A percentile compares a stretch with the other conserved stretches of the same genome.
These are phyloP conservation scores for Chalciporus chontae DNA, from an alignment of 768 basidiomycete species.

Conservation along the genomic window DNA sequence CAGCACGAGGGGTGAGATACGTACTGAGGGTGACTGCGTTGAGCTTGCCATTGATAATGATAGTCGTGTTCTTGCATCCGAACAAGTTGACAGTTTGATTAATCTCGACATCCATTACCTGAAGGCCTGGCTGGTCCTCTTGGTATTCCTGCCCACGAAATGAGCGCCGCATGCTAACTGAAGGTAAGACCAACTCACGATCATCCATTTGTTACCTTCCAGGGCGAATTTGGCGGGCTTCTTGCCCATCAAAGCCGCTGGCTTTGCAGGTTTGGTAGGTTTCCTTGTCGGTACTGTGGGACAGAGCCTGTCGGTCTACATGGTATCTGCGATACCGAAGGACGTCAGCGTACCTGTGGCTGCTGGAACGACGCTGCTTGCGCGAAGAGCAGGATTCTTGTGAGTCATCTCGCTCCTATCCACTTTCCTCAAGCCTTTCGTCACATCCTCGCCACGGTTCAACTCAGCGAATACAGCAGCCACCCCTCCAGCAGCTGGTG, in stretches of 20 bases:
- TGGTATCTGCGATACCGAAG: slow-evolving; percentile 15
- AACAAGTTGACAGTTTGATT: slow-evolving; percentile 86
- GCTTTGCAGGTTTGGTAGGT: slow-evolving; percentile 81
- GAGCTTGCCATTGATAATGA: slow-evolving; percentile 88
- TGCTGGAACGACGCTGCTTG: slow-evolving; percentile 47
- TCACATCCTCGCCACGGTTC: slow-evolving; percentile 87
- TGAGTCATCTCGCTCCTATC: slow-evolving; percentile 98
- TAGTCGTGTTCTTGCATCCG: slow-evolving; percentile 81
- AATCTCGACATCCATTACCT: slow-evolving; percentile 72
- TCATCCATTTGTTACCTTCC: slow-evolving; percentile 91
- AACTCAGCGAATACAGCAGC: slow-evolving; percentile 87
- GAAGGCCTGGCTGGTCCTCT: slow-evolving; percentile 72
- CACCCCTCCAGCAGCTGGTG: slow-evolving; percentile 51
- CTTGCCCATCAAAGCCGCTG: slow-evolving; percentile 78
- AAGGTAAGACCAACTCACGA: slow-evolving; percentile 49
- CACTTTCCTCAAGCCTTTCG: slow-evolving; percentile 88
- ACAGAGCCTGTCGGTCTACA: not conserved
- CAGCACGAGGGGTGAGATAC: not conserved
- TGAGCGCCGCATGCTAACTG: slow-evolving; percentile 1
- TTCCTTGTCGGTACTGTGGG: slow-evolving; percentile 46
- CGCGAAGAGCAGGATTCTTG: slow-evolving; percentile 89
- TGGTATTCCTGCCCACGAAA: slow-evolving; percentile 70
- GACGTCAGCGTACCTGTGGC: slow-evolving; percentile 28
- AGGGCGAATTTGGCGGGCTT: slow-evolving; percentile 87
- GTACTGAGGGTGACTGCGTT: slow-evolving; percentile 89